Evolutionary conservation across 208 protist species (phyloP).

Genomic region (Trypanosoma cruzi): DNA sequence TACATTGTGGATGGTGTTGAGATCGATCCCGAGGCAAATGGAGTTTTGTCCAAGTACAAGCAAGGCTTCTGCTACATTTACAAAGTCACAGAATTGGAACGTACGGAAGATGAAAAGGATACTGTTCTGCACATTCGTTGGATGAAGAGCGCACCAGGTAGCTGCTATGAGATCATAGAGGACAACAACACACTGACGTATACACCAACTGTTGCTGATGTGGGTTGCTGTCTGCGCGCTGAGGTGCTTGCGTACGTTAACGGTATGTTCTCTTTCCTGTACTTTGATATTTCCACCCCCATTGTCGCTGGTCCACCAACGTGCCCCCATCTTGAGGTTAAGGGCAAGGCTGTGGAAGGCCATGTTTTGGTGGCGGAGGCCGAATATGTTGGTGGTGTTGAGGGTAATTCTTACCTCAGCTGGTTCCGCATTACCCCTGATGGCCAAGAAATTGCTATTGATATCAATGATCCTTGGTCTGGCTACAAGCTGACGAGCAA

Average conservation of each 20-base stretch:
- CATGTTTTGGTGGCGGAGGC: constrained; percentile 77
- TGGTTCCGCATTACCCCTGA: constrained; percentile 85
- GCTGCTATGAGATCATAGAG: constrained; percentile 88
- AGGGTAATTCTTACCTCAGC: constrained; percentile 82
- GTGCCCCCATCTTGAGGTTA: constrained; percentile 82
- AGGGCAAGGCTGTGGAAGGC: constrained; percentile 77
- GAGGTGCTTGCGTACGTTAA: constrained; percentile 92
- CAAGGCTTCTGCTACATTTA: constrained; percentile 90
- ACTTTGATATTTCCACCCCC: constrained; percentile 91
- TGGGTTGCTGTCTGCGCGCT: constrained; percentile 83
- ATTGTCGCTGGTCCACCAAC: constrained; percentile 76
- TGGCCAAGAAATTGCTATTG: constrained; percentile 69
- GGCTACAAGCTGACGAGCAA: constrained; percentile 80
- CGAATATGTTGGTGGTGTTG: constrained; percentile 87
- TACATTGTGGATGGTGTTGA: constrained; percentile 94
- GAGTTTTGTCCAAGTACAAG: constrained; percentile 84
- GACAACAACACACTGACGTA: constrained; percentile 85
- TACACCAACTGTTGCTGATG: constrained; percentile 72
- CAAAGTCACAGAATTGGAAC: constrained; percentile 72
- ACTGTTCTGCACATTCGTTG: constrained; percentile 93
- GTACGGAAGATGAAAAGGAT: constrained; percentile 75
- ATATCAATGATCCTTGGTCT: constrained; percentile 75
- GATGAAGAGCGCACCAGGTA: constrained; percentile 78
- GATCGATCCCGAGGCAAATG: constrained; percentile 85
- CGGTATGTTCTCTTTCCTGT: constrained; percentile 88